These are phyloP conservation scores for Brassica balearica DNA, from an alignment of 441 rosid species.

Conservation along the genomic window DNA sequence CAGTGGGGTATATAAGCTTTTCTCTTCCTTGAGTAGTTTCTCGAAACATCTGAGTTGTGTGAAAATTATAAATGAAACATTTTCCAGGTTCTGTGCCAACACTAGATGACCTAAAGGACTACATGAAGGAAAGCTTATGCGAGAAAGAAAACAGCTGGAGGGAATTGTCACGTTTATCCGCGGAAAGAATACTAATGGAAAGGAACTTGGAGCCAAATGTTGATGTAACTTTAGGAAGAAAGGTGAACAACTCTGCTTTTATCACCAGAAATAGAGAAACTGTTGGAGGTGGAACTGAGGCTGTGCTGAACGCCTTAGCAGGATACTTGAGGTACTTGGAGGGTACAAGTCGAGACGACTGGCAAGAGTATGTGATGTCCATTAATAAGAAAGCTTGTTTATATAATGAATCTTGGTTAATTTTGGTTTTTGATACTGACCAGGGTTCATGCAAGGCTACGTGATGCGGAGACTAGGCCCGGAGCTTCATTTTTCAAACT, in stretches of 20 bases:
- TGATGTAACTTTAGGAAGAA: constrained; percentile 50
- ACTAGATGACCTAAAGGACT: constrained; percentile 65
- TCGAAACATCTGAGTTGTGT: constrained; percentile 32
- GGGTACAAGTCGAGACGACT: constrained; percentile 82
- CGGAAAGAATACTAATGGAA: constrained; percentile 57
- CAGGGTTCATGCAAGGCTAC: constrained; percentile 78
- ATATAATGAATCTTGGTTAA: too few relatives aligned
- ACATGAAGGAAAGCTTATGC: constrained; percentile 49
- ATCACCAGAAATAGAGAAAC: constrained; percentile 55
- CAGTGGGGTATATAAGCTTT: constrained; percentile 71
- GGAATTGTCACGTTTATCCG: constrained; percentile 54
- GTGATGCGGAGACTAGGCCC: constrained; percentile 65
- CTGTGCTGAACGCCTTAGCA: constrained; percentile 70
- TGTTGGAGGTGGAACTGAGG: constrained; percentile 80
- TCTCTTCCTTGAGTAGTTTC: constrained; percentile 10
- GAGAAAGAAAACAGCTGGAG: constrained; percentile 56
- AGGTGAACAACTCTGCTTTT: constrained; percentile 63
- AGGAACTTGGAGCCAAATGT: constrained; percentile 41
- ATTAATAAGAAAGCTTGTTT: too few relatives aligned
- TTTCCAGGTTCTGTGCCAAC: constrained; percentile 72
- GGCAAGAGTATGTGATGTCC: constrained; percentile 80
- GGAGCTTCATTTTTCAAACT: constrained; percentile 87
- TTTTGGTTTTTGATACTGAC: constrained; percentile 30
- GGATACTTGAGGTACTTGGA: constrained; percentile 87
- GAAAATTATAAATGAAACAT: constrained; percentile 45